Conservation (phyloP, 352 stramenopile genomes). For the Pythium myriotylum region DNA sequence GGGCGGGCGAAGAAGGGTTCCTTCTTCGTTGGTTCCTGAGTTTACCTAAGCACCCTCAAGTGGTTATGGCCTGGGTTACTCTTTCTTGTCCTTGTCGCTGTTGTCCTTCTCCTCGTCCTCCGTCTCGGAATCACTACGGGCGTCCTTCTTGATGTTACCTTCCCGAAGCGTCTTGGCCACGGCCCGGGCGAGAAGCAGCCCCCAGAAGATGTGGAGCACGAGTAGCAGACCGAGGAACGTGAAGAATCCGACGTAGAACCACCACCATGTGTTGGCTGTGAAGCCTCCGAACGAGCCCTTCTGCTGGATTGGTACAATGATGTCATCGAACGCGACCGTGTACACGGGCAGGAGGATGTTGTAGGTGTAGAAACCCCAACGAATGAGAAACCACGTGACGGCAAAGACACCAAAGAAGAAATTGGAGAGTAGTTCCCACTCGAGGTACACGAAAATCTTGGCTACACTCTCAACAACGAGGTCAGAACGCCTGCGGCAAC, state of each 20-base stretch:
- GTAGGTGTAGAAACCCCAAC: constrained; percentile 70
- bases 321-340: constrained; percentile 46
- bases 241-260: constrained; percentile 54
- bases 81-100: too few relatives aligned
- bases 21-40: too few relatives aligned
- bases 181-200: constrained; percentile 75
- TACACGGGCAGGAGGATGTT: constrained; percentile 76
- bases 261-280: constrained; percentile 54
- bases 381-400: constrained; percentile 72
- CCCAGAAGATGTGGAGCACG: constrained; percentile 79
- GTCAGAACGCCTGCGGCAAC: neutral
- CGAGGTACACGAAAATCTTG: constrained; percentile 81
- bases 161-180: constrained; percentile 58
- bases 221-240: constrained; percentile 59
- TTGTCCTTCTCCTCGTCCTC: constrained; percentile 50
- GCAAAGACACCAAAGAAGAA: constrained; percentile 72
- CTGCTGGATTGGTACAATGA: constrained; percentile 52
- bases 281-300: constrained; percentile 43
- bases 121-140: constrained; percentile 75
- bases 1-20: too few relatives aligned
- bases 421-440: constrained; percentile 66
- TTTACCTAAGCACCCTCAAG: too few relatives aligned
- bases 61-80: too few relatives aligned
- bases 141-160: constrained; percentile 80
- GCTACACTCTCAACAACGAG: constrained; percentile 30